These are phyloP conservation scores for Ustilago loliicola DNA, from an alignment of 1,284 basidiomycete genomes.

Conservation along the genomic window DNA sequence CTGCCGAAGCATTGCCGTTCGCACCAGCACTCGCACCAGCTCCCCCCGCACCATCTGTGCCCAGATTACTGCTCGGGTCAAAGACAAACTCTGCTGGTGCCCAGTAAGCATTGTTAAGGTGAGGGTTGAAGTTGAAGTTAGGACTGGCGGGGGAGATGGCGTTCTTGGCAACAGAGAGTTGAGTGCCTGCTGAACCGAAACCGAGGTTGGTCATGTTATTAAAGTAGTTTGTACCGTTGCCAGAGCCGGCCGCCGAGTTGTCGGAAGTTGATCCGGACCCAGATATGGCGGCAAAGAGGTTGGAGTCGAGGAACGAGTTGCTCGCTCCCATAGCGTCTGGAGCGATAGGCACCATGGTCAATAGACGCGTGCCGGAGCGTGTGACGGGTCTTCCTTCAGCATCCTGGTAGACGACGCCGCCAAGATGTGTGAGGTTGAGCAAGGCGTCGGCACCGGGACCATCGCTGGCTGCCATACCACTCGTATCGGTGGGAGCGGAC, in stretches of 20 bases:
- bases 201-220: constrained; percentile 20
- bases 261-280: constrained; percentile 6
- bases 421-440: constrained; percentile 54
- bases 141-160: constrained; percentile 34
- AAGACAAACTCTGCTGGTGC: constrained; percentile 39
- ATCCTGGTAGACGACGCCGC: constrained; percentile 58
- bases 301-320: constrained; percentile 39
- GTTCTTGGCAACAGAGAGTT: constrained; percentile 42
- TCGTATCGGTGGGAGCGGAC: constrained; percentile 13
- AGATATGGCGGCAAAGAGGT: constrained; percentile 19
- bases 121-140: constrained; percentile 59
- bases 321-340: constrained; percentile 23
- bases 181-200: constrained; percentile 7
- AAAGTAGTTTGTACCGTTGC: constrained; percentile 14
- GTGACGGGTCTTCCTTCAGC: constrained; percentile 53
- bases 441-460: background rate
- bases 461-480: background rate
- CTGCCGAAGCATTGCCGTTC: background rate
- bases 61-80: constrained; percentile 5
- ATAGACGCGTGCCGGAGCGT: constrained; percentile 49
- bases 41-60: background rate
- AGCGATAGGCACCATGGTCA: constrained; percentile 58
- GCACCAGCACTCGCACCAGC: background rate
- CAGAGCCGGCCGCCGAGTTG: background rate
- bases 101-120: constrained; percentile 58